Evolutionary conservation across 257 asterid species (phyloP).

Genomic region (Plantago elongata): DNA sequence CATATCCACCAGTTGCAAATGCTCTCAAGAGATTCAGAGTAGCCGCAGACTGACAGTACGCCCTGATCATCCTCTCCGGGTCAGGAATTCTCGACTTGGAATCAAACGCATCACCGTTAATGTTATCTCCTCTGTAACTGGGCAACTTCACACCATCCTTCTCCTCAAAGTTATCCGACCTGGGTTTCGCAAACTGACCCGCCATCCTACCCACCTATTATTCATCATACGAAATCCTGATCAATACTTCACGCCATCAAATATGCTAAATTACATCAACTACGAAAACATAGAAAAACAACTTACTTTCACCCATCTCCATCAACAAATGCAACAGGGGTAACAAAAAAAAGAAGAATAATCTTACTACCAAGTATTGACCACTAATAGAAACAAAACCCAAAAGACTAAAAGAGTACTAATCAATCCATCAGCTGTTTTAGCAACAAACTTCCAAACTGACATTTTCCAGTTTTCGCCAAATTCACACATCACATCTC

Average conservation of each 20-base stretch:
- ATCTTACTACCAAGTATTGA: too few species aligned
- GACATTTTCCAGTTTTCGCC: too few species aligned
- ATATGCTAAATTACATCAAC: background rate
- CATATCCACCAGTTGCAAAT: conserved; percentile 83
- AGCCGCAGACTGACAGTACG: conserved; percentile 81
- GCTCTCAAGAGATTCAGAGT: conserved; percentile 79
- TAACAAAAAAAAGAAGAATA: too few species aligned
- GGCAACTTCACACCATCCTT: conserved; percentile 73
- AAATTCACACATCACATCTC: too few species aligned
- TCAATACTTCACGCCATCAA: background rate
- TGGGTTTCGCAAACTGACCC: conserved; percentile 86
- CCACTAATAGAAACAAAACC: too few species aligned
- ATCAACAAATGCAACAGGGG: background rate
- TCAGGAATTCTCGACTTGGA: conserved; percentile 65
- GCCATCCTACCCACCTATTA: conserved; percentile 87
- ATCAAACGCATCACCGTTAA: conserved; percentile 71
- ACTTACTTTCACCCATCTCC: background rate
- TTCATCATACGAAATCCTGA: background rate
- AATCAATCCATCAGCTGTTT: too few species aligned
- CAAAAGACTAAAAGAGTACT: too few species aligned
- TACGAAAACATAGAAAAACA: background rate
- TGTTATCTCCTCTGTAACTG: conserved; percentile 80
- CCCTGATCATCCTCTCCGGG: conserved; percentile 82
- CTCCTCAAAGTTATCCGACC: conserved; percentile 68
- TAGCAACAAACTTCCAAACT: too few species aligned